A percentile compares a stretch with the other conserved stretches of the same genome.
These are phyloP conservation scores for Entophlyctis helioformis DNA, from an alignment of 192 early-diverging fungal genomes.

Conservation along the genomic window DNA sequence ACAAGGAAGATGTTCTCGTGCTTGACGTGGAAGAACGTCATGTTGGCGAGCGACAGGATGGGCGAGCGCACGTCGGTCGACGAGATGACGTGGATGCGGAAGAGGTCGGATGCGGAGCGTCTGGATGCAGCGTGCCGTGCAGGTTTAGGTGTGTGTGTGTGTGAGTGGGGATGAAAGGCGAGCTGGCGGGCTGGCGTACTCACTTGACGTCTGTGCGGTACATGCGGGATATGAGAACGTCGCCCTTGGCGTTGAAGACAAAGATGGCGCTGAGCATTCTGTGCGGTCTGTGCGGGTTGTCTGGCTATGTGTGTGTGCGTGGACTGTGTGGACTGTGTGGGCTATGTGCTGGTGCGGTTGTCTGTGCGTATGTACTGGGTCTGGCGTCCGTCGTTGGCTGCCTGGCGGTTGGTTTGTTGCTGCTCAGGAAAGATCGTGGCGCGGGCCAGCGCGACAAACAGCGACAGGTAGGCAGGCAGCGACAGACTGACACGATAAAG, in stretches of 20 bases:
- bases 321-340: too few species aligned
- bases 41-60: slow-evolving; percentile 76
- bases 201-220: slow-evolving; percentile 94
- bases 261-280: slow-evolving; percentile 89
- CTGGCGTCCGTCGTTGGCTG: too few species aligned
- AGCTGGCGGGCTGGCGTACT: slow-evolving; percentile 1
- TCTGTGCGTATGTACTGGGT: too few species aligned
- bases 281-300: neutral
- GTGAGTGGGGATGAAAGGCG: neutral
- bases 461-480: too few species aligned
- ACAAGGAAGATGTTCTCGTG: slow-evolving; percentile 96
- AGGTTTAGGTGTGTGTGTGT: neutral
- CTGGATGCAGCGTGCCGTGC: slow-evolving; percentile 18
- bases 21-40: slow-evolving; percentile 90
- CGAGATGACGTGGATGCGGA: slow-evolving; percentile 94
- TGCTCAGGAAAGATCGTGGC: too few species aligned
- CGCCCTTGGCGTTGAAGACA: slow-evolving; percentile 97
- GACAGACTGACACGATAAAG: too few species aligned
- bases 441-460: too few species aligned
- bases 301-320: too few species aligned
- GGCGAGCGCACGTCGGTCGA: slow-evolving; percentile 76
- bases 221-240: slow-evolving; percentile 91
- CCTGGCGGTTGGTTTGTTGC: too few species aligned
- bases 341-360: too few species aligned
- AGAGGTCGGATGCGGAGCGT: slow-evolving; percentile 89